phyloP scores from a whole-genome alignment of 257 asterid genomes.

The Plantago elongata region DNA sequence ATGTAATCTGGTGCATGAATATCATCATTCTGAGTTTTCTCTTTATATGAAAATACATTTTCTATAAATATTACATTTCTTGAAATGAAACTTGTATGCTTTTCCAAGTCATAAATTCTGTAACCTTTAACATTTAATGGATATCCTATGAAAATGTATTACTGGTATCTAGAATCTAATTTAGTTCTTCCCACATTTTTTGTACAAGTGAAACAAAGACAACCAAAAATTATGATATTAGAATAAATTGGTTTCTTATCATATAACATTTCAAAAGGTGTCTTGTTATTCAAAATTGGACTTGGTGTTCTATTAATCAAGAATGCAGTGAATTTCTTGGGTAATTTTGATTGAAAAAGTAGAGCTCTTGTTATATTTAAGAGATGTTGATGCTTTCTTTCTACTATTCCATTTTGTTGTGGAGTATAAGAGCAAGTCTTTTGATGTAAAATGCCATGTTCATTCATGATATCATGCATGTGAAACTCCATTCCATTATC shows the following conservation, averaged over 20 bases:
- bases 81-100: background rate
- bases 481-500: too few relatives aligned
- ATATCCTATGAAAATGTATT: background rate
- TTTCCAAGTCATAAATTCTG: background rate
- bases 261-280: background rate
- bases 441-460: too few relatives aligned
- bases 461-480: too few relatives aligned
- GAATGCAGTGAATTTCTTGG: background rate
- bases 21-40: background rate
- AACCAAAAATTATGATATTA: background rate
- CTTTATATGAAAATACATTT: too few relatives aligned
- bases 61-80: background rate
- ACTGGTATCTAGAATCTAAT: background rate
- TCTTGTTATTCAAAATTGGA: background rate
- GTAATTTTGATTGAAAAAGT: background rate
- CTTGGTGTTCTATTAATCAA: background rate
- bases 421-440: too few relatives aligned
- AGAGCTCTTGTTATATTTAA: background rate
- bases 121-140: background rate
- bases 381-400: background rate
- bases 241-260: background rate
- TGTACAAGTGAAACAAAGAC: background rate
- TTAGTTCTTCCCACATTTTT: too few relatives aligned
- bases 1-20: too few relatives aligned
- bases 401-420: too few relatives aligned